Evolutionary conservation across 2,329 filamentous ascomycete species (phyloP), one percentile per base, ranked within the genome.

Genomic region (Camptophora hylomeconis): DNA sequence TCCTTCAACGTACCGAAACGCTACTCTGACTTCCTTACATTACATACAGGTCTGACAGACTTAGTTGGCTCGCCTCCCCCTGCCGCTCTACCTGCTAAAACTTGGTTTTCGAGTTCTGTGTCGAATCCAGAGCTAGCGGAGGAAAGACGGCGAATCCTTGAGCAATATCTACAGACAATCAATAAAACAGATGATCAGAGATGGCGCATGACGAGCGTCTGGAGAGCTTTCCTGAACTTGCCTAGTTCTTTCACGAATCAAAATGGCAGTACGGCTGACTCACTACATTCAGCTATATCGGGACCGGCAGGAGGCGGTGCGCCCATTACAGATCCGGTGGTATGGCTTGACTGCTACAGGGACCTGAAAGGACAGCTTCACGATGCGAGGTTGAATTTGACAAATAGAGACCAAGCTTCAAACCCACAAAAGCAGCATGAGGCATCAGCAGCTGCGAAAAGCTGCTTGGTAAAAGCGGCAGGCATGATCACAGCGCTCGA

Each of bases 331-430:
- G 63, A 65, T 41, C 65, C 64, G n/a, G 65, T 63, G 3, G 58
- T 69, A 15, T 77, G 72, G 72, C 55, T 77, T 10, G 71, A 75
- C 44, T 65, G 65, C 36, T 68, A 72, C 45, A 49, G 64, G 2
- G 66, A 73, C 29, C 56, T 75, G 39, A 76, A 75, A 48, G 48
- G 56, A 5, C 63, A 69, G 32, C 55, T 77, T n/a, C 70, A 74
- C 41, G 64, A 72, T 32, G 69, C 70, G 2, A 49, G 72, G 6
- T 49, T 69, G 12, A 63, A 65, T 42, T 52, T 77, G n/a, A 72
- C 69, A 24, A 56, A 64, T 24, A 52, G 72, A 8, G 72, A 77
- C 37, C 66, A 72, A 41, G 70, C 70, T 7, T 61, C 58, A 2
- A 65, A 63, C 3, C 65, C 70, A 3, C 65, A 70, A 34, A 61